Evolutionary conservation across 441 rosid genomes (phyloP), one percentile per base, ranked within the genome.

Genomic region (Adansonia gregorii): DNA sequence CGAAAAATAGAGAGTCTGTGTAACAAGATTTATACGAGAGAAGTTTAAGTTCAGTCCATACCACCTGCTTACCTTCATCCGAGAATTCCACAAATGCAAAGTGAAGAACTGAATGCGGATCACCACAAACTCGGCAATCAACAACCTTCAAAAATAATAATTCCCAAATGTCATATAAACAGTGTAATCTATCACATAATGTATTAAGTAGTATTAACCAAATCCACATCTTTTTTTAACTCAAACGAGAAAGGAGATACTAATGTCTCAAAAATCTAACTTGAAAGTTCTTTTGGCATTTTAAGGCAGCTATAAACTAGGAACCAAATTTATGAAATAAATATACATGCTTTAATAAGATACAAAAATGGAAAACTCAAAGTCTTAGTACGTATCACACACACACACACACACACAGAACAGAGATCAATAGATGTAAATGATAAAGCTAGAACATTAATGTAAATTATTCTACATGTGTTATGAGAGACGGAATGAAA

Each of bases 41-140:
- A 20, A 76, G 45, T 74, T 59, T 58, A 20, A 67, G 49, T 9
- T 19, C 61, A 73, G n/a, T 64, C 39, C 69, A 48, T 56, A 71
- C 24, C 60, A 74, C 45, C 58, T 19, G 82, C 93, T 86, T 91
- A 89, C 94, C 81, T 79, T 91, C 94, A 83, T 89, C 91, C 20
- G 88, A 84, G 75, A 91, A 91, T 82, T 91, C 94, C 15, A 91
- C 91, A 69, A 91, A 91, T 61, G 94, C 94, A 84, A 91, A 91
- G 59, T 88, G 91, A 81, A 91, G 92, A 79, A 89, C 88, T 72
- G 94, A 91, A 87, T 89, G 91, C 58, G 94, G 92, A 84, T 90
- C 92, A 14, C 94, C 92, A 82, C 92, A 90, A 54, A 90, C 87
- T 66, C 94, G 88, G 80, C 94, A 91, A 75, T 91, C 94, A 86